Conservation (phyloP, 192 early-diverging fungal genomes). For the Fimicolochytrium jonesii region DNA sequence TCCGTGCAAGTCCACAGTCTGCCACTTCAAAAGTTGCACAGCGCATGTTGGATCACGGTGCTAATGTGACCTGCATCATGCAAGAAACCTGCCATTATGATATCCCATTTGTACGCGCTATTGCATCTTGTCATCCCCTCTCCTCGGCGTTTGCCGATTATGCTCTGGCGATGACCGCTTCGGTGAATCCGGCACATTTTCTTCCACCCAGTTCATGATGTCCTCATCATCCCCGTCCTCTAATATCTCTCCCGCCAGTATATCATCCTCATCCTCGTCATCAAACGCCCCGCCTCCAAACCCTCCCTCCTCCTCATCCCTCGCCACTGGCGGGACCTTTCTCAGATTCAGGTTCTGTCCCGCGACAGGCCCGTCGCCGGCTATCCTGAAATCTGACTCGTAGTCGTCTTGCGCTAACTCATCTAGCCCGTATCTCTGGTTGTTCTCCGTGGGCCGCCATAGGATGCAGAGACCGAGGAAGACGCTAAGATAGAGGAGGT, state of each 20-base stretch:
- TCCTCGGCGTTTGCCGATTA: no score
- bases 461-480: slow-evolving; percentile 75
- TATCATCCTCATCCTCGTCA: slow-evolving; percentile 35
- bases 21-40: no score
- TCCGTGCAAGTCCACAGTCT: no score
- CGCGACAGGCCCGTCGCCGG: not conserved
- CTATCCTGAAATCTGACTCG: slow-evolving; percentile 39
- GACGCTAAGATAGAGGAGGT: slow-evolving; percentile 80
- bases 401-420: slow-evolving; percentile 69
- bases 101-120: no score
- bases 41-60: no score
- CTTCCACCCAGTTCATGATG: slow-evolving; percentile 44
- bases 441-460: slow-evolving; percentile 91
- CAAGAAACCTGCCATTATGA: no score
- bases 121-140: no score
- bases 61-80: no score
- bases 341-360: slow-evolving; percentile 16
- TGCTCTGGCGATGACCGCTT: no score
- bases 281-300: not conserved
- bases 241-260: not conserved
- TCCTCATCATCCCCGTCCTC: slow-evolving; percentile 33
- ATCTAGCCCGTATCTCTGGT: slow-evolving; percentile 86
- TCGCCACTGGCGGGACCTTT: slow-evolving; percentile 17
- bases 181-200: no score
- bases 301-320: not conserved